Base-by-base conservation (phyloP, 306 rosid species). In the Albizia julibrissin region DNA sequence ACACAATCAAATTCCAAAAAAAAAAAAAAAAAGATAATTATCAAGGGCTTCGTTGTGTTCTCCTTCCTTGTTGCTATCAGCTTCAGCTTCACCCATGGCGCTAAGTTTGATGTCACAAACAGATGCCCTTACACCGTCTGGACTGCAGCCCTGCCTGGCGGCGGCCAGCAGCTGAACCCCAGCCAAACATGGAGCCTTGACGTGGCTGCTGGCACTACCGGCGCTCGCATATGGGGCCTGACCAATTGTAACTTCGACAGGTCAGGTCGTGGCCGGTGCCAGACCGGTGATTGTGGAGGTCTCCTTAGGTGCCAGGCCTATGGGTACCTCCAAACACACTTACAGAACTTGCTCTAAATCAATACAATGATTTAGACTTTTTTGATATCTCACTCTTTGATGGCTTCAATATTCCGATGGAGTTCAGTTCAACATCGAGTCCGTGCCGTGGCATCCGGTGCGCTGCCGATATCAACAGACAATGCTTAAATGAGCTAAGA, bases 271-370 rank as follows among this genome's bases (percentile, higher is more conserved):
- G 93, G 93, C 8, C 56, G 0, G 0, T 93, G 97, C 50, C 62
- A 76, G 27, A 91, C 96, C 0, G 94, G 96, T 0, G 97, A 91
- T 29, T 93, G 94, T 0, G 90, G 91, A 0, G 77, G 49, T 1
- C 34, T 24, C 11, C 82, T 87, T 0, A 37, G 12, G 4, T 90
- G 92, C 59, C 21, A 46, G 26, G 83, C 10, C 2, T 81, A 31
- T 47, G 94, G 94, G 3, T 3, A 2, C 85, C 94, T 1, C 94
- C 90, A 0, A 83, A 84, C 80, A 90, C 97, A 0, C n/a, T 89
- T 0, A 92, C 90, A 0, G 94, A 92, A 72, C 89, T 59, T 6
- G 82, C 85, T 1, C 71, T 89, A 2, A 89, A 87, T 72, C 88
- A 85, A 33, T 61, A 0, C 0, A 42, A 2, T 4, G 81, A 87